These are phyloP conservation scores for Diphasiastrum complanatum DNA, from an alignment of 83 land plant species.

Conservation along the genomic window DNA sequence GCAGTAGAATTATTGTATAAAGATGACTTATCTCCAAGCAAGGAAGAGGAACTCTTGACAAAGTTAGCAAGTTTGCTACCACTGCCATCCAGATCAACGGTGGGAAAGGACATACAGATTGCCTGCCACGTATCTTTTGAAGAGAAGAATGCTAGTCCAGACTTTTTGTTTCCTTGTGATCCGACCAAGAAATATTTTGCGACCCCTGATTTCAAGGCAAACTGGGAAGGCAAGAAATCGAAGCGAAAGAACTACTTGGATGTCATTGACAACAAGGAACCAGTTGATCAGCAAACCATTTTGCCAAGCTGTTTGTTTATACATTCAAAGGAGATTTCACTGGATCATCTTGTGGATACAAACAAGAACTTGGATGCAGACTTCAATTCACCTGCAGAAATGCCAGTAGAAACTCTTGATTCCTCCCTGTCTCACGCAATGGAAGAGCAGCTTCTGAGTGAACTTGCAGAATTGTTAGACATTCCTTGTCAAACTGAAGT, in stretches of 20 bases:
- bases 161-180: too few species aligned
- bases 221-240: too few species aligned
- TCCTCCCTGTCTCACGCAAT: slow-evolving; percentile 17
- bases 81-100: neutral
- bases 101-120: neutral
- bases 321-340: too few species aligned
- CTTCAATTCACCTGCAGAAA: neutral
- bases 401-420: neutral
- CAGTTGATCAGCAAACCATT: too few species aligned
- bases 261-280: too few species aligned
- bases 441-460: slow-evolving; percentile 29
- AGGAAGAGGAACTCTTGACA: slow-evolving; percentile 27
- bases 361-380: too few species aligned
- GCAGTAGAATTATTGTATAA: slow-evolving; percentile 20
- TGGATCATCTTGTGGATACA: too few species aligned
- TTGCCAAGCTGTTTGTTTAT: too few species aligned
- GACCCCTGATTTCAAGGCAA: too few species aligned
- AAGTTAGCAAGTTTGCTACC: slow-evolving; percentile 23
- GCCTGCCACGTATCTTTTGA: neutral
- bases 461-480: slow-evolving; percentile 22
- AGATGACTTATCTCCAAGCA: slow-evolving; percentile 12
- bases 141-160: too few species aligned
- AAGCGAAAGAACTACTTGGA: too few species aligned
- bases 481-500: neutral
- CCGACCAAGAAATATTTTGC: too few species aligned